Evolutionary conservation across 495 filamentous ascomycete genomes (phyloP), one percentile per base, ranked within the genome.

Genomic region (Daldinia vernicosa): DNA sequence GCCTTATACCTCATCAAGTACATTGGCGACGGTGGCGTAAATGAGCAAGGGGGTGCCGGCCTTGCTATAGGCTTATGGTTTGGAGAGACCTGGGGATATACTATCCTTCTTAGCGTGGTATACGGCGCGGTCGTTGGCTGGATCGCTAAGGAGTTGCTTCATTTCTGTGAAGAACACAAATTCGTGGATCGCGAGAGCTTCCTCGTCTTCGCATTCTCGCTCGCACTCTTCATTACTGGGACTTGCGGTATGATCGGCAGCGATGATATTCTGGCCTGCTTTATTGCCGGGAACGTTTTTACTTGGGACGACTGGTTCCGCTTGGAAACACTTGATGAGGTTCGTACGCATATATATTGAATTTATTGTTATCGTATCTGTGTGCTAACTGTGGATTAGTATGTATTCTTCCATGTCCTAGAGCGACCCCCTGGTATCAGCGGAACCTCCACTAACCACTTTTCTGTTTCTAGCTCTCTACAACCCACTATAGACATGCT

Each of bases 291-390:
- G 3, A 97, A 97, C 72, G 89, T 87, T 6, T 95, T 98, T 70
- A 97, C 92, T 4, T 92, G 91, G 86, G 94, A 88, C 82, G 94
- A 97, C 80, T 97, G 93, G 94, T 97, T 96, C 79, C 91, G 95
- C 1, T 83, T 95, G 0, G 91, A 92, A 77, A 97, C 93, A 1
- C 81, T 91, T 66, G 93, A 97, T 76, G 95, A 97, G 75, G 72
- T 75, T 43, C 32, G 72, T 73, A 11, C 24, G 6, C 12, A 35
- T 50, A 22, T 32, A 12, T 2, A 15, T 17, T 15, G 2, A 30
- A 50, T 55, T 24, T 15, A 1, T 12, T 19, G 11, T 15, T 27
- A 27, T 24, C 2, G 33, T 6, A 1, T 60, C 52, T 58, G n/a
- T n/a, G n/a, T n/a, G 39, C 70, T 73, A 66, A 73, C 30, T 9